A percentile compares a stretch with the other conserved stretches of the same genome.
phyloP scores from a whole-genome alignment of 1,139 yeast species.

The Schizosaccharomyces versatilis region DNA sequence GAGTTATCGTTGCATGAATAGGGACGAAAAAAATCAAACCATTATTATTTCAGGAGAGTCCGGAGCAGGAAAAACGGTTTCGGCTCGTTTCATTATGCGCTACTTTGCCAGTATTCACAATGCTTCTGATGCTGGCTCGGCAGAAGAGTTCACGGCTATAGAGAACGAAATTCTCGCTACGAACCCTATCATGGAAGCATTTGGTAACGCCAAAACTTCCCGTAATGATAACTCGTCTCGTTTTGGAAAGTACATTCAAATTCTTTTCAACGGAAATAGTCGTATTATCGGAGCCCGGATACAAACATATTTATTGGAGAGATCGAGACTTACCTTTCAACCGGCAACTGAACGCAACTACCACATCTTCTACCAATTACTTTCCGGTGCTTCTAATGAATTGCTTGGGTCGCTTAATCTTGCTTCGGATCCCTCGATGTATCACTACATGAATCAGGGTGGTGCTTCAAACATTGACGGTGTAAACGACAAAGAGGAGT shows the following conservation, averaged over 20 bases:
- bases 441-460: conserved; percentile 75
- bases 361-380: conserved; percentile 80
- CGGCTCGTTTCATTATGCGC: conserved; percentile 93
- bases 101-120: conserved; percentile 81
- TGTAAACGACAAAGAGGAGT: conserved; percentile 65
- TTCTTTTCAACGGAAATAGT: conserved; percentile 49
- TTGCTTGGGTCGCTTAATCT: conserved; percentile 29
- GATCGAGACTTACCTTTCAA: conserved; percentile 86
- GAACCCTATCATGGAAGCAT: conserved; percentile 94
- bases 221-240: conserved; percentile 94
- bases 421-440: conserved; percentile 29
- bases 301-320: conserved; percentile 74
- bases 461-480: conserved; percentile 52
- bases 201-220: conserved; percentile 94
- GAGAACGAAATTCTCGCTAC: conserved; percentile 92
- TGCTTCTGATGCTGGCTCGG: conserved; percentile 12
- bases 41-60: conserved; percentile 95
- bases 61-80: conserved; percentile 96
- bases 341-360: conserved; percentile 77
- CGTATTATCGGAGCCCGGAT: conserved; percentile 85
- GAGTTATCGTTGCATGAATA: conserved; percentile 81
- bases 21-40: conserved; percentile 69
- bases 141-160: conserved; percentile 41
- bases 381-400: conserved; percentile 50
- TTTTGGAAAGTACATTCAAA: conserved; percentile 88